phyloP scores from a whole-genome alignment of 345 rosid species.

The Rhodomyrtus tomentosa region DNA sequence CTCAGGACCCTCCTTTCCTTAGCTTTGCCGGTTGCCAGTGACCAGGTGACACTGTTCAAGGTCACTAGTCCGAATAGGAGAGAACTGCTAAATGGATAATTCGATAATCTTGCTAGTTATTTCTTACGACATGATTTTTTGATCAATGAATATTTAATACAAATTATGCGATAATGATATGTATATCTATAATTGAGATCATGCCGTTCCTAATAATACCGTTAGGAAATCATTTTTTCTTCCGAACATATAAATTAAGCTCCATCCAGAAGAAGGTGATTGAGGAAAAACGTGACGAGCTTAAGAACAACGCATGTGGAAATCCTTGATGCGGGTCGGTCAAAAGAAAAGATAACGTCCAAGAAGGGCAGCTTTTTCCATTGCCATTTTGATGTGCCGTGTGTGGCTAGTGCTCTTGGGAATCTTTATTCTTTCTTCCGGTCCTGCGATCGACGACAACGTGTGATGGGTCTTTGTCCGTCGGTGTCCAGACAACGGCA shows the following conservation, averaged over 20 bases:
- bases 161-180: too few relatives aligned
- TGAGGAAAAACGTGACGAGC: neutral
- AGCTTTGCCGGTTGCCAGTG: too few relatives aligned
- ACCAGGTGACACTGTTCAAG: too few relatives aligned
- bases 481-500: neutral
- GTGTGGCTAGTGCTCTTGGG: neutral
- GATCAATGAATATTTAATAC: too few relatives aligned
- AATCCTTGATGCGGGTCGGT: neutral
- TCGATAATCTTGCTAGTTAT: accelerated
- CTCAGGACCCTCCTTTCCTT: neutral
- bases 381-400: neutral
- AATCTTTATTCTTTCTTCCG: neutral
- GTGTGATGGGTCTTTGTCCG: neutral
- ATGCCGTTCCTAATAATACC: too few relatives aligned
- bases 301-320: neutral
- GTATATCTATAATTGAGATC: too few relatives aligned
- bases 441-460: neutral
- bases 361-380: neutral
- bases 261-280: neutral
- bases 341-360: neutral
- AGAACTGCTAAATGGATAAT: too few relatives aligned
- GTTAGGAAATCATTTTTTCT: accelerated
- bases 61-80: too few relatives aligned
- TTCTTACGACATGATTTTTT: too few relatives aligned
- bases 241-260: neutral